Evolutionary conservation across 306 rosid species (phyloP), one percentile per base, ranked within the genome.

Genomic region (Benincasa hispida): DNA sequence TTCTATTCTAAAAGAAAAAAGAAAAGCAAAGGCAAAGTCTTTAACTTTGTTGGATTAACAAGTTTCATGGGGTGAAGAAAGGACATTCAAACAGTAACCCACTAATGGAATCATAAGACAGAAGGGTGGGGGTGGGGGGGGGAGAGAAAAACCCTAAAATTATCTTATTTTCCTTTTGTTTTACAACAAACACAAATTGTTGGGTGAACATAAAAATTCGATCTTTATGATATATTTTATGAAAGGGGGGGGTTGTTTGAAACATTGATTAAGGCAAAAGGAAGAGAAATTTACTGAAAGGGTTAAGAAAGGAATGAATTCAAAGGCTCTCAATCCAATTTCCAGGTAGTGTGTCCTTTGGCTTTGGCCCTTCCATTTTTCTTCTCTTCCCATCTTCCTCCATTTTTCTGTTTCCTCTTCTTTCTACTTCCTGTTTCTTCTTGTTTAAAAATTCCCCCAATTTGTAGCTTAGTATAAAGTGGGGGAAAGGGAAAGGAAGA

Each of bases 251-350:
- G 14, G 3, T 45, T 28, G 68, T 45, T 65, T 24, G 75, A 69
- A 45, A 69, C 37, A 24, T 24, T 24, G 37, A n/a, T 34, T 60
- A 35, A 51, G 30, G 30, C 24, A 14, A 59, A 67, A 57, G 17
- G 24, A 53, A 48, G 1, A 12, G 51, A 61, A 63, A 50, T 75
- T 70, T 51, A 77, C 74, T 73, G 50, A 24, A 65, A 76, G 42
- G 24, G 53, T 81, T 72, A 82, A 84, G 70, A 10, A n/a, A 84
- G 51, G 51, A 45, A 45, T 45, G 51, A 84, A 84, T 80, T 84
- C 63, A 47, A 63, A 65, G 45, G 61, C 59, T 70, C 7, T 68
- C 3, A 39, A 66, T 24, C 83, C 85, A 77, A 76, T 81, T 81
- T 79, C 62, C 87, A 47, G 88, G 77, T 60, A 75, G 55, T 72